A percentile compares a stretch with the other conserved stretches of the same genome.
These are phyloP conservation scores for Firmiana major DNA, from an alignment of 345 rosid genomes.

Conservation along the genomic window DNA sequence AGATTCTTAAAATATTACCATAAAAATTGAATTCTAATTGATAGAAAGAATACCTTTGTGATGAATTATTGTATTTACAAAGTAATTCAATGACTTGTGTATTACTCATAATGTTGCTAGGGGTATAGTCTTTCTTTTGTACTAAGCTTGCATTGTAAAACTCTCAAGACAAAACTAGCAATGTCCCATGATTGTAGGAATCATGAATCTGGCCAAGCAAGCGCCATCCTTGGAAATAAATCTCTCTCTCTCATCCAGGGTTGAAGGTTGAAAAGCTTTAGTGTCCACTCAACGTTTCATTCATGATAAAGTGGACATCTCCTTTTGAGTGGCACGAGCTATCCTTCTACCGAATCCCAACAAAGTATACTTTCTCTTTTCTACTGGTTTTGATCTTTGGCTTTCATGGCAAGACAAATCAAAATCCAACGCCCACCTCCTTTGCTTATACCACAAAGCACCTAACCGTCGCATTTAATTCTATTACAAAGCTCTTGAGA, in stretches of 20 bases:
- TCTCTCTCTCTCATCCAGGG: constrained; percentile 20
- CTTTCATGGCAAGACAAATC: constrained; percentile 66
- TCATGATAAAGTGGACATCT: constrained; percentile 34
- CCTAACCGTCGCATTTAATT: constrained; percentile 48
- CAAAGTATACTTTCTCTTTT: constrained; percentile 6
- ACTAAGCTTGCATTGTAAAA: background rate
- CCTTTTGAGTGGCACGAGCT: constrained; percentile 24
- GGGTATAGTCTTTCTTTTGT: background rate
- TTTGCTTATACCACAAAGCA: constrained; percentile 93
- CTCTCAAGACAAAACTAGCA: background rate
- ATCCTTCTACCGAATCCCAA: constrained; percentile 51
- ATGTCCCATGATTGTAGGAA: constrained; percentile 24
- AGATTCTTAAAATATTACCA: too few species aligned
- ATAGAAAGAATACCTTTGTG: too few species aligned
- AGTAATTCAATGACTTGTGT: background rate
- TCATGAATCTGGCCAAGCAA: constrained; percentile 35
- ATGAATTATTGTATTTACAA: background rate
- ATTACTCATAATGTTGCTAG: background rate
- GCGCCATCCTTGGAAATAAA: constrained; percentile 15
- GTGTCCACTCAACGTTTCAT: constrained; percentile 44
- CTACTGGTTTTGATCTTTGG: constrained; percentile 27
- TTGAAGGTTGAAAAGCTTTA: constrained; percentile 17
- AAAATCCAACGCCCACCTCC: constrained; percentile 35
- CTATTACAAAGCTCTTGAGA: constrained; percentile 6
- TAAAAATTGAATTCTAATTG: too few species aligned